Base-by-base conservation (phyloP, 163 green algal species). In the Smithsoniella earleae region DNA sequence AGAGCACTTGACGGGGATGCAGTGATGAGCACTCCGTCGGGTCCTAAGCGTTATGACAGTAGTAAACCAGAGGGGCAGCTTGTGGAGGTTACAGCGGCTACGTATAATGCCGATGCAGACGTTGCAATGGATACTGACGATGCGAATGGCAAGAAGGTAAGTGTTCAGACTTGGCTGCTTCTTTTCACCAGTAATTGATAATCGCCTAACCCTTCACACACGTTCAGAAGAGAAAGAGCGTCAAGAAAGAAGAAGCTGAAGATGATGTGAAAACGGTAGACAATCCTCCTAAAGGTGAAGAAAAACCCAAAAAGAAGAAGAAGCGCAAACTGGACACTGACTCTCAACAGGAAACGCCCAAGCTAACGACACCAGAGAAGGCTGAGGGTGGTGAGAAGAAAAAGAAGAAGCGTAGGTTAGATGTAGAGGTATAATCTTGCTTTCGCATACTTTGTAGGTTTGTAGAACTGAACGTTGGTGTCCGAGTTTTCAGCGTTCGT, bases 91-190 rank as follows among this genome's bases (percentile, higher is more conserved):
- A 80, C 77, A 6, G 52, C 94, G 22, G 64, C 84, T 8, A 82
- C 80, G 1, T 98, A 98, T 86, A 95, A 98, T 75, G 78, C 88
- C 3, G 94, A 88, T 36, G 91, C 90, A 0, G 94, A 99, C 65
- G 86, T 91, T 10, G 76, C 73, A 16, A 80, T 80, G 73, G 73
- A 78, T 2, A 28, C 20, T 22, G 33, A 75, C 20, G 31, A 46
- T 25, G 38, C 30, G 79, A 82, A 33, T 64, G 0, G 28, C 16
- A 54, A 3, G 22, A 65, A 45, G 3, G 38, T 58, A n/a, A 45
- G 3, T 20, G 36, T 3, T 66, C 22, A 3, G 38, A 38, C 65
- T 34, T 8, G 18, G 27, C 22, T 46, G 8, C 20, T 73, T 46
- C 22, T 28, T 64, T 18, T 25, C 8, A 6, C 22, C 27, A 27